Evolutionary conservation across 148 eudicot species (phyloP).

Genomic region (Fagopyrum homotropicum): DNA sequence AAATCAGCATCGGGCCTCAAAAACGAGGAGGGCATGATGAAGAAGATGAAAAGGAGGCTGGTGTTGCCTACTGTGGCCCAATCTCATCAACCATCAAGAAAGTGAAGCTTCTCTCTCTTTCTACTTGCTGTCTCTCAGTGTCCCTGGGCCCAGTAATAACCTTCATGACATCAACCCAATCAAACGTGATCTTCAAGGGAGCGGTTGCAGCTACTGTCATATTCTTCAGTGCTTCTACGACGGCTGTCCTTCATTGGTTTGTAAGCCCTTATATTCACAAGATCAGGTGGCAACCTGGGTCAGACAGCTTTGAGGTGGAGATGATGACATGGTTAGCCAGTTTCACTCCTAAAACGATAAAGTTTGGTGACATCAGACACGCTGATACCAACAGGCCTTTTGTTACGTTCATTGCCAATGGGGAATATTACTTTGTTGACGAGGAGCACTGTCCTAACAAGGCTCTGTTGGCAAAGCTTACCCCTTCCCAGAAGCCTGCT

Average conservation of each 20-base stretch:
- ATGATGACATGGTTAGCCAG: constrained; percentile 94
- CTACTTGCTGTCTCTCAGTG: constrained; percentile 93
- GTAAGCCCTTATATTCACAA: constrained; percentile 93
- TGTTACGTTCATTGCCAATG: constrained; percentile 83
- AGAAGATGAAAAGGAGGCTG: constrained; percentile 33
- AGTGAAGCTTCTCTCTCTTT: constrained; percentile 91
- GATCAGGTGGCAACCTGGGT: constrained; percentile 90
- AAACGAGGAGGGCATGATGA: constrained; percentile 24
- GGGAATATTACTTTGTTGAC: constrained; percentile 64
- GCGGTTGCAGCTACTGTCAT: constrained; percentile 86
- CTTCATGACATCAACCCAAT: constrained; percentile 80
- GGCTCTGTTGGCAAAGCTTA: constrained; percentile 79
- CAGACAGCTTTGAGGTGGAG: constrained; percentile 85
- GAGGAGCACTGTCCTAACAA: constrained; percentile 79
- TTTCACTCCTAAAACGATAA: constrained; percentile 46
- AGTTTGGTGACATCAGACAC: constrained; percentile 62
- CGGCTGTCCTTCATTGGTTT: constrained; percentile 91
- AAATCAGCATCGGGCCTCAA: constrained; percentile 83
- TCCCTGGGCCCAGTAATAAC: constrained; percentile 94
- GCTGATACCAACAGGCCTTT: constrained; percentile 82
- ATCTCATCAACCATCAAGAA: constrained; percentile 80
- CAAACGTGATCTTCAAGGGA: constrained; percentile 89
- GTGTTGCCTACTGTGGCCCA: constrained; percentile 66
- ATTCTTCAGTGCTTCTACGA: constrained; percentile 85
- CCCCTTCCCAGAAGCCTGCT: constrained; percentile 54